These are phyloP conservation scores for Wallacemonas sp. DNA, from an alignment of 208 protist genomes.

Conservation along the genomic window DNA sequence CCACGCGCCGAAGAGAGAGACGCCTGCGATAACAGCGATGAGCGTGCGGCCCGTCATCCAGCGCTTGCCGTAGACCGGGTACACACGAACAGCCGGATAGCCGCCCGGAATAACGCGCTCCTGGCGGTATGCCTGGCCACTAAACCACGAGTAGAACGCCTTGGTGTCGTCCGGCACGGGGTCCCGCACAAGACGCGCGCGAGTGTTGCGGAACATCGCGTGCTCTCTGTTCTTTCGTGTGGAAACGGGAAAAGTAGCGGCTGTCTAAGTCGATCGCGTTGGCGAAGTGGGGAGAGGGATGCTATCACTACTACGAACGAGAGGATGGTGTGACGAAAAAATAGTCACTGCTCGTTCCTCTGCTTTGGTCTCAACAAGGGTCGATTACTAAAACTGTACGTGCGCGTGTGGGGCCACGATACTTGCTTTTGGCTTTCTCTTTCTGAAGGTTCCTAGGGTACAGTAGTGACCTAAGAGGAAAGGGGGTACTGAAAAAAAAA, in stretches of 20 bases:
- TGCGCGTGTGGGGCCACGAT: no score
- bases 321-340: no score
- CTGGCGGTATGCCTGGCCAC: constrained; percentile 89
- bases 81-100: constrained; percentile 85
- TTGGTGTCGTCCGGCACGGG: constrained; percentile 88
- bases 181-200: constrained; percentile 69
- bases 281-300: no score
- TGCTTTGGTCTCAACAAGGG: no score
- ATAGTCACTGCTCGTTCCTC: no score
- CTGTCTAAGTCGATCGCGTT: no score
- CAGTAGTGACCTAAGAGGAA: neutral
- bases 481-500: neutral
- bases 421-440: neutral
- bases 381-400: no score
- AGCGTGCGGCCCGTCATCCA: constrained; percentile 89
- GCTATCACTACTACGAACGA: no score
- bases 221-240: constrained; percentile 2
- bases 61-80: constrained; percentile 90
- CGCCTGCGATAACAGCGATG: constrained; percentile 81
- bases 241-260: no score
- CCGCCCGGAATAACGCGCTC: constrained; percentile 85
- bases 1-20: constrained; percentile 89
- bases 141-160: constrained; percentile 91
- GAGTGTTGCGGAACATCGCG: constrained; percentile 57
- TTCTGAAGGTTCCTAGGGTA: neutral